Evolutionary conservation across 2,329 filamentous ascomycete genomes (phyloP).

Genomic region (Talaromyces sp.): DNA sequence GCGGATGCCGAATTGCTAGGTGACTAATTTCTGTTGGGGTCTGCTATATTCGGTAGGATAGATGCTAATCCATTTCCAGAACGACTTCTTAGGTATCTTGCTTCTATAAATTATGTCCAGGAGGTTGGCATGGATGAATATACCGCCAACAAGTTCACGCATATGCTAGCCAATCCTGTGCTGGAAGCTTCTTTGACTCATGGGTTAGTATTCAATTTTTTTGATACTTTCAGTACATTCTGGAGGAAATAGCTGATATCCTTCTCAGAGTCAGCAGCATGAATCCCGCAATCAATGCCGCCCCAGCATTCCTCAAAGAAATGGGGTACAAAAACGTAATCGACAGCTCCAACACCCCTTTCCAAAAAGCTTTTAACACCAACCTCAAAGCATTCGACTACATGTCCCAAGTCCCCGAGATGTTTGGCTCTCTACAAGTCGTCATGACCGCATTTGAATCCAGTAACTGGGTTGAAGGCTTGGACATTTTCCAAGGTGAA

Average conservation of each 20-base stretch:
- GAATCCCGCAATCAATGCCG: constrained; percentile 21
- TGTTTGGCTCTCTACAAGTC: constrained; percentile 9
- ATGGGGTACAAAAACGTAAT: constrained; percentile 29
- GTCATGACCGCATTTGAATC: constrained; percentile 22
- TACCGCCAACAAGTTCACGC: constrained; percentile 23
- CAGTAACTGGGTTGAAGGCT: constrained; percentile 4
- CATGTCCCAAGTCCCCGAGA: constrained; percentile 6
- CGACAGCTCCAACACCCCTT: constrained; percentile 23
- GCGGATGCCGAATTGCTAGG: constrained; percentile 20
- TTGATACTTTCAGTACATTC: no score
- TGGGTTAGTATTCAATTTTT: constrained; percentile 10
- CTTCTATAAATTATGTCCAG: constrained; percentile 21
- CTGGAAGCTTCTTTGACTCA: constrained; percentile 23
- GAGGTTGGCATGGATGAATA: constrained; percentile 22
- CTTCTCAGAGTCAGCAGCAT: constrained; percentile 18
- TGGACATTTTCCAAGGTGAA: constrained; percentile 6
- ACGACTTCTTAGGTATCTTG: constrained; percentile 27
- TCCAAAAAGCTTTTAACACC: constrained; percentile 17
- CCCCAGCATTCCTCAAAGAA: constrained; percentile 29
- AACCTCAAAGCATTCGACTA: constrained; percentile 14
- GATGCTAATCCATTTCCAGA: constrained; percentile 1
- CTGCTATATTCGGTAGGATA: neutral
- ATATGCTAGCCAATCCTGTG: constrained; percentile 20
- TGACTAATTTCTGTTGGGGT: neutral
- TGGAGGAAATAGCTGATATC: no score